Conservation (phyloP, 306 rosid genomes). For the Pyrus bretschneideri region DNA sequence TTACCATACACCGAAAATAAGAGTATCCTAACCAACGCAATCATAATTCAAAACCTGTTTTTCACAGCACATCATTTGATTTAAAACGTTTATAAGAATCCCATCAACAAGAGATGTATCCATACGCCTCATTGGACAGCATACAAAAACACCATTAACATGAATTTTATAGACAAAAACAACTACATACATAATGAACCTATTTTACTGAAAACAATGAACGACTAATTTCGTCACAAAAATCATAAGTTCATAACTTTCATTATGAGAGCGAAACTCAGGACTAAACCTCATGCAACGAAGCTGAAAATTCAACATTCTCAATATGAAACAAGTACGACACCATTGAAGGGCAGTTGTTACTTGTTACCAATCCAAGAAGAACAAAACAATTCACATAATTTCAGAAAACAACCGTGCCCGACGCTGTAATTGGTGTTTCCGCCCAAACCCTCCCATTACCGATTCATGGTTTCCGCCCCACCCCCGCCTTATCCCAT, state of each 20-base stretch:
- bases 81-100: neutral
- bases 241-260: neutral
- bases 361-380: too few species aligned
- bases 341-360: too few species aligned
- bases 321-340: too few species aligned
- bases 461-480: too few species aligned
- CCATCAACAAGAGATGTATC: neutral
- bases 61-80: neutral
- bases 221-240: neutral
- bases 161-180: neutral
- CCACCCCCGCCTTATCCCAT: neutral
- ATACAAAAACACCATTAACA: neutral
- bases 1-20: neutral
- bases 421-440: neutral
- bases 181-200: neutral
- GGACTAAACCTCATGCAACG: neutral
- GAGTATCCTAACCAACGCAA: neutral
- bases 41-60: neutral
- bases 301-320: neutral
- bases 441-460: neutral
- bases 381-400: neutral
- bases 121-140: neutral
- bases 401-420: neutral
- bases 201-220: neutral
- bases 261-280: neutral